A percentile compares a stretch with the other conserved stretches of the same genome.
phyloP scores from a whole-genome alignment of 1,139 yeast species.

The Pichia sp. region DNA sequence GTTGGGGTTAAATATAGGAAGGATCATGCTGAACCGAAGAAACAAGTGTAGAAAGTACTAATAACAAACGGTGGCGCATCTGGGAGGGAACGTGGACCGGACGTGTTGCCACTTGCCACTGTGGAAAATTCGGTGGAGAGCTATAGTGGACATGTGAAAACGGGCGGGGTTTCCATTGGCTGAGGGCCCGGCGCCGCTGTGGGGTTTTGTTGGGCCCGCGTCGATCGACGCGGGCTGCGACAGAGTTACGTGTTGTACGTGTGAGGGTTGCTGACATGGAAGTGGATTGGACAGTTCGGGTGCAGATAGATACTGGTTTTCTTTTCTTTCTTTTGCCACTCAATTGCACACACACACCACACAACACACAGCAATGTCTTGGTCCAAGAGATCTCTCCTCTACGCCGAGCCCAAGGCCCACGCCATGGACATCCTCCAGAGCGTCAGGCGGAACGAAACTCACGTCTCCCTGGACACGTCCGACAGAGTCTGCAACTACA shows the following conservation, averaged over 20 bases:
- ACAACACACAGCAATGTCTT: too few species aligned
- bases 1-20: not conserved
- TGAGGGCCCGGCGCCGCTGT: too few species aligned
- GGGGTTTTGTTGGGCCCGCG: constrained; percentile 4
- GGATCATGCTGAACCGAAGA: not conserved
- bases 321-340: too few species aligned
- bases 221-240: constrained; percentile 1
- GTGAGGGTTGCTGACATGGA: too few species aligned
- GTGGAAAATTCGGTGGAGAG: too few species aligned
- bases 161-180: too few species aligned
- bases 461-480: not conserved
- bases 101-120: not conserved
- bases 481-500: not conserved
- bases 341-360: too few species aligned
- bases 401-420: not conserved
- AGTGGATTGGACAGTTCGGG: too few species aligned
- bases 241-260: not conserved
- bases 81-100: too few species aligned
- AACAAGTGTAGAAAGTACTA: not conserved
- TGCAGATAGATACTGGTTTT: too few species aligned
- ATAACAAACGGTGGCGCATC: not conserved
- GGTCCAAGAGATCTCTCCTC: constrained; percentile 3
- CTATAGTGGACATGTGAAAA: not conserved
- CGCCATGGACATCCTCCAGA: not conserved
- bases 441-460: not conserved